phyloP scores from a whole-genome alignment of 1,284 basidiomycete species.

The Leccinum fuscescens region DNA sequence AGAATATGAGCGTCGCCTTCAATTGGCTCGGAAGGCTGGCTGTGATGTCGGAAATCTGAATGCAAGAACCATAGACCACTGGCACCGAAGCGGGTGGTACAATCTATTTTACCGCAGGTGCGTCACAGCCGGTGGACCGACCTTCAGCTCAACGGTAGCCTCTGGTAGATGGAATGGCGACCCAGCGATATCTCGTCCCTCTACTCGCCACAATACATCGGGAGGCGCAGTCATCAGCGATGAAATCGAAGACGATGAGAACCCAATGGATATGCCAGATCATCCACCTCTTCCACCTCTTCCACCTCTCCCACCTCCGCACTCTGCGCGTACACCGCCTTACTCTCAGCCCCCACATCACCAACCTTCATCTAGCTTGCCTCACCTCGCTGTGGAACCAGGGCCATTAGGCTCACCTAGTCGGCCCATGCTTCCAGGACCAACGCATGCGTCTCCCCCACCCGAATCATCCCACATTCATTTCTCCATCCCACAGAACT shows the following conservation, averaged over 20 bases:
- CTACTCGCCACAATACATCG: slow-evolving; percentile 36
- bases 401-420: slow-evolving; percentile 21
- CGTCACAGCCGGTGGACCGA: slow-evolving; percentile 9
- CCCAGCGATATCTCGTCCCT: slow-evolving; percentile 51
- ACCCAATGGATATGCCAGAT: slow-evolving; percentile 42
- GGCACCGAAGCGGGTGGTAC: slow-evolving; percentile 74
- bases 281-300: slow-evolving; percentile 10
- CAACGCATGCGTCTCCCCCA: slow-evolving; percentile 19
- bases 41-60: slow-evolving; percentile 69
- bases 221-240: slow-evolving; percentile 35
- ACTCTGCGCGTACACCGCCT: slow-evolving; percentile 24
- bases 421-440: slow-evolving; percentile 28
- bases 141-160: not conserved
- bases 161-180: slow-evolving; percentile 57
- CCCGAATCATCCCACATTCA: slow-evolving; percentile 43
- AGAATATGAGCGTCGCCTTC: slow-evolving; percentile 64
- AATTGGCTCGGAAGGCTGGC: slow-evolving; percentile 56
- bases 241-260: slow-evolving; percentile 50
- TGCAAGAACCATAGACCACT: slow-evolving; percentile 69
- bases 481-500: slow-evolving; percentile 52
- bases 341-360: slow-evolving; percentile 22
- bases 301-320: slow-evolving; percentile 21
- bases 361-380: slow-evolving; percentile 17
- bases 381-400: slow-evolving; percentile 18
- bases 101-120: slow-evolving; percentile 63